Percentiles rank a stretch among this genome's conserved stretches.
Evolutionary conservation across 2,329 filamentous ascomycete species (phyloP).

Genomic region (Ascochyta pisi): DNA sequence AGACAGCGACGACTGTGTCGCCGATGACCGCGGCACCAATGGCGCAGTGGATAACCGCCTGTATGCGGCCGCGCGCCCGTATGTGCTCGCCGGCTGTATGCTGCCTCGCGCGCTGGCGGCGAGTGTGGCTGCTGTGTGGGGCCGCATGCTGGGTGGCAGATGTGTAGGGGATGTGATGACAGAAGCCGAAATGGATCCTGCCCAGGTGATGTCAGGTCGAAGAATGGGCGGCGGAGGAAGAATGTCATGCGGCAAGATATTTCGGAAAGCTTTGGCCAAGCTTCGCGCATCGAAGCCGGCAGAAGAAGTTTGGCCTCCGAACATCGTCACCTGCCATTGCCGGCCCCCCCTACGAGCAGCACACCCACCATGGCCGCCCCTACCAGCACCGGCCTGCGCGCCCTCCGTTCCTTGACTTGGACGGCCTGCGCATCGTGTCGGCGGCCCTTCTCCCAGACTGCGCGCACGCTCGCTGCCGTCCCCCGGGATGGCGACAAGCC

Average conservation of each 20-base stretch:
- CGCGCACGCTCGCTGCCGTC: constrained; percentile 22
- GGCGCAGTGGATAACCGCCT: constrained; percentile 53
- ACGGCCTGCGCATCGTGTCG: constrained; percentile 51
- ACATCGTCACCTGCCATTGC: constrained; percentile 23
- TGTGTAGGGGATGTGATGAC: constrained; percentile 4
- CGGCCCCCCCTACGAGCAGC: constrained; percentile 13
- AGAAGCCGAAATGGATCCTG: constrained; percentile 19
- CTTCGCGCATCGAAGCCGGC: constrained; percentile 6
- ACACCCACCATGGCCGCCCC: constrained; percentile 33
- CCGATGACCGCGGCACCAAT: constrained; percentile 27
- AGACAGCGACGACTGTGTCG: constrained; percentile 29
- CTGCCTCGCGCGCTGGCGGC: constrained; percentile 50
- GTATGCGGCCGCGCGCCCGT: constrained; percentile 56
- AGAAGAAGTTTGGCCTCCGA: constrained; percentile 11
- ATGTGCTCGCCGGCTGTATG: constrained; percentile 47
- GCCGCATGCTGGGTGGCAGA: constrained; percentile 53
- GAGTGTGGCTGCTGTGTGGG: constrained; percentile 49
- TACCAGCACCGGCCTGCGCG: constrained; percentile 33
- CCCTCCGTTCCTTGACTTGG: constrained; percentile 41
- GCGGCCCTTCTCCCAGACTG: constrained; percentile 44
- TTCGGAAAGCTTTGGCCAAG: constrained; percentile 2
- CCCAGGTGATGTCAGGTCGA: constrained; percentile 14
- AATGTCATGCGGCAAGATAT: constrained; percentile 22
- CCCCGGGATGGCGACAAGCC: constrained; percentile 9
- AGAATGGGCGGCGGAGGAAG: constrained; percentile 28